Evolutionary conservation across 306 rosid genomes (phyloP), one percentile per base, ranked within the genome.

Genomic region (Cucumis melo): DNA sequence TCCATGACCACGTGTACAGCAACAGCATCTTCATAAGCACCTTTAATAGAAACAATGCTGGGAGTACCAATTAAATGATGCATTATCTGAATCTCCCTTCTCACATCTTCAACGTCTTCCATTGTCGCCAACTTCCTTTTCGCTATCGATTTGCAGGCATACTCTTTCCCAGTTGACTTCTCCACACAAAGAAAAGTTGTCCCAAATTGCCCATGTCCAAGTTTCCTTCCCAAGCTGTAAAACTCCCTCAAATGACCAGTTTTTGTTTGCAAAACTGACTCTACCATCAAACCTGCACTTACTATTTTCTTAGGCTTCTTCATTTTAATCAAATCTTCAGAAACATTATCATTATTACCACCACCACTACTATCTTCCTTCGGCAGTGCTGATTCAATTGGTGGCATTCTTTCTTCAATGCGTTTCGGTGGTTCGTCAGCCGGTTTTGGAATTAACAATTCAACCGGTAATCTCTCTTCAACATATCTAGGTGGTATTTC

Each of bases 1-100:
- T 93, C 98, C 98, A 91, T 91, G 6, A 93, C 91, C 67, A 93
- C 90, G 83, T 93, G 97, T 74, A 93, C 97, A 0, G 95, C 88
- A 64, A 89, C 88, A 10, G 85, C 87, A 73, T 91, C 98, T 83
- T 93, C 98, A 74, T 86, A 91, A 34, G 98, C 90, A 74, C 86
- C 96, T 77, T 85, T 90, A 36, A 93, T 91, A 0, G 92, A 81
- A 4, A 91, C 74, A 65, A 93, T 82, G 79, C 82, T 81, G 17
- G 83, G 7, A 76, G 84, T 77, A 34, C 97, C 98, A 1, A 82
- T 82, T 82, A 93, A 84, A 85, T 93, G 98, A 77, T 91, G 98
- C 97, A 93, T 88, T 80, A 91, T 90, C 83, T 86, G 90, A 87
- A 93, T 90, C 83, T 93, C 98, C 85, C 90, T 91, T 85, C 96